Evolutionary conservation across 257 asterid species (phyloP).

Genomic region (Nicotiana attenuata): DNA sequence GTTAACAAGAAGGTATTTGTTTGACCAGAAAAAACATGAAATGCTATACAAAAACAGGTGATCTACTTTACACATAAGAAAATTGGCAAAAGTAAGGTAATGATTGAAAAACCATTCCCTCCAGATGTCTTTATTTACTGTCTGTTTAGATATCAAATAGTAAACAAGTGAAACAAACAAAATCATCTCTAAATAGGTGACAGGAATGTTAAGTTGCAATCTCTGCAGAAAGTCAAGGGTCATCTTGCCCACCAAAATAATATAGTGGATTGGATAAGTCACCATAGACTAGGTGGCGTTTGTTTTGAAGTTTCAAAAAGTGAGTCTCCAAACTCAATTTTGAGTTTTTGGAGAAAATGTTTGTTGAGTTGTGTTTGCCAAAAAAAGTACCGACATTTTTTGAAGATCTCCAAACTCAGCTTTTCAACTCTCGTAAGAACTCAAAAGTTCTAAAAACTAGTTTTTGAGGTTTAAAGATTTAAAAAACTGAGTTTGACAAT

Average conservation of each 20-base stretch:
- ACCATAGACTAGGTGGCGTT: not conserved
- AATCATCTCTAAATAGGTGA: not conserved
- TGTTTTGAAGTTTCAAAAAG: not conserved
- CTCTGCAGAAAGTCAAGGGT: conserved; percentile 1
- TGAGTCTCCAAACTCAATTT: not conserved
- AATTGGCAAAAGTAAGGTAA: not conserved
- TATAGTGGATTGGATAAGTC: not conserved
- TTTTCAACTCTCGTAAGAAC: not conserved
- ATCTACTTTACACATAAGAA: not conserved
- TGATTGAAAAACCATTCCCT: not conserved
- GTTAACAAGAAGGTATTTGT: not conserved
- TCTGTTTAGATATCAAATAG: not conserved
- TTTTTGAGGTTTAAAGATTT: not conserved
- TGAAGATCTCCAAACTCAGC: not conserved
- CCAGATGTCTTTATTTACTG: not conserved
- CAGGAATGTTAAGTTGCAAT: not conserved
- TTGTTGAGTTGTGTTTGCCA: conserved; percentile 1
- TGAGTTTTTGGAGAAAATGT: not conserved
- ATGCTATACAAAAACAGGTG: not conserved
- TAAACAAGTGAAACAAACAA: not conserved
- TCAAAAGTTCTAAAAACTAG: not conserved
- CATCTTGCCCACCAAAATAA: not conserved
- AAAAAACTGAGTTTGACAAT: not conserved
- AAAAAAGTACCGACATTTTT: not conserved
- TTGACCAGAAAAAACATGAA: not conserved